Evolutionary conservation across 331 rosid species (phyloP).

Genomic region (Prunus yedoensis): DNA sequence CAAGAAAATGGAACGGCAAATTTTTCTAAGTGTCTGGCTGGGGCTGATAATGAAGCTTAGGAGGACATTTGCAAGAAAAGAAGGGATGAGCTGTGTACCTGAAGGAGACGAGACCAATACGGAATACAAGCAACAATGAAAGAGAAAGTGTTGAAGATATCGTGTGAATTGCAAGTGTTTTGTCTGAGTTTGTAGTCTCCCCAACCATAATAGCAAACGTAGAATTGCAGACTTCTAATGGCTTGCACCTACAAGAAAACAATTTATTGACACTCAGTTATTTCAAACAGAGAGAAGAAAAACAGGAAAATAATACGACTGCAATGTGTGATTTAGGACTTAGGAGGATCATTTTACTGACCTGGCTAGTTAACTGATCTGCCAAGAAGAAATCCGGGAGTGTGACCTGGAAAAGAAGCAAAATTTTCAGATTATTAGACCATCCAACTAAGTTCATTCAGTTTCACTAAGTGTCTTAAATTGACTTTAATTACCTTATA

Average conservation of each 20-base stretch:
- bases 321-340: no score
- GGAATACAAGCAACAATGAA: conserved; percentile 53
- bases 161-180: conserved; percentile 31
- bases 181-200: conserved; percentile 53
- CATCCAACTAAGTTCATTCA: background rate
- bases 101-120: conserved; percentile 60
- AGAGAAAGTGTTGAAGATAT: conserved; percentile 37
- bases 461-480: background rate
- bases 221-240: conserved; percentile 55
- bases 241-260: conserved; percentile 52
- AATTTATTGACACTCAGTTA: no score
- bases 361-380: no score
- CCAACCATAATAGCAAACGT: conserved; percentile 68
- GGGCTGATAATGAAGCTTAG: no score
- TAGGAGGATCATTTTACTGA: no score
- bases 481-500: conserved; percentile 38
- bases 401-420: no score
- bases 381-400: no score
- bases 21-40: no score
- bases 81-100: conserved; percentile 16
- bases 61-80: no score
- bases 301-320: background rate
- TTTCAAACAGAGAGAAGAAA: background rate
- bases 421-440: background rate
- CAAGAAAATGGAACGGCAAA: no score